Percentiles rank a stretch among this genome's conserved stretches.
These are phyloP conservation scores for Letharia columbiana DNA, from an alignment of 495 filamentous ascomycete genomes.

Conservation along the genomic window DNA sequence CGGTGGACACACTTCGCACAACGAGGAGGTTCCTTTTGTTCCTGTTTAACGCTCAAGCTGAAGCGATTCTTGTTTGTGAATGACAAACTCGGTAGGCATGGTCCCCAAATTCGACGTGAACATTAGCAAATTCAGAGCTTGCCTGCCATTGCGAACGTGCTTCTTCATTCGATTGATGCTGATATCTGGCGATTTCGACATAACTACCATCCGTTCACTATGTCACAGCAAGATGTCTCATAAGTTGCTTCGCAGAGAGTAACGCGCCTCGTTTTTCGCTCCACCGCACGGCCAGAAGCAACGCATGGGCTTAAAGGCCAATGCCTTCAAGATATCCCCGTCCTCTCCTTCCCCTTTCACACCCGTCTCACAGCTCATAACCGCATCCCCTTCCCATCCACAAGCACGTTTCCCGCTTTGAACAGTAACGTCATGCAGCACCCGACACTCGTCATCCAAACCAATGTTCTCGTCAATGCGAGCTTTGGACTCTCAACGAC, in stretches of 20 bases:
- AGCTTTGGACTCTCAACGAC: neutral
- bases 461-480: slow-evolving; percentile 7
- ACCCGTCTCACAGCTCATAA: neutral
- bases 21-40: too few species aligned
- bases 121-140: neutral
- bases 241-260: neutral
- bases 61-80: neutral
- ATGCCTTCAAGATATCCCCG: neutral
- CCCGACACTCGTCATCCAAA: slow-evolving; percentile 6
- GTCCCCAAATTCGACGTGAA: too few species aligned
- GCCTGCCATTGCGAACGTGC: neutral
- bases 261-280: neutral
- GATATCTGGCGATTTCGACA: too few species aligned
- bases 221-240: neutral
- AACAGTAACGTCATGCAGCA: slow-evolving; percentile 19
- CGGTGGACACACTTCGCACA: too few species aligned
- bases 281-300: neutral
- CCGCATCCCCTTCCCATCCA: neutral
- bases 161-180: neutral
- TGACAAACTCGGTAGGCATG: too few species aligned
- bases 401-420: slow-evolving; percentile 18
- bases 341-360: neutral
- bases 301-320: neutral
- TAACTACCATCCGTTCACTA: neutral
- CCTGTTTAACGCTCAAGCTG: neutral